Evolutionary conservation across 768 basidiomycete species (phyloP).

Genomic region (Cystofilobasidium bisporidii): DNA sequence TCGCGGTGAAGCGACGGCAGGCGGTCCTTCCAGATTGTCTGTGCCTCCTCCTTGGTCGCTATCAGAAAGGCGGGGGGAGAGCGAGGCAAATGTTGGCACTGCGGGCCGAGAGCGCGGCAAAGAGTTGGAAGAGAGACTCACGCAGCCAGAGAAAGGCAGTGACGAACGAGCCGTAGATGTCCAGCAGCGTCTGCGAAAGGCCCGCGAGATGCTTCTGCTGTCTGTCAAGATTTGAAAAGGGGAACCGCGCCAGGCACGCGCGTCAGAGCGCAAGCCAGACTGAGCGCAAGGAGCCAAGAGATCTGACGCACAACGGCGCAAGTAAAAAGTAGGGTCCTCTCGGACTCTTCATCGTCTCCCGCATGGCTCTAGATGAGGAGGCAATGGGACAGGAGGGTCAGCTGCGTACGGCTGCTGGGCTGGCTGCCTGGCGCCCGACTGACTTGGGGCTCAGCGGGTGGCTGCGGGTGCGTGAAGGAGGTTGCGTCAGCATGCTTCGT

Average conservation of each 20-base stretch:
- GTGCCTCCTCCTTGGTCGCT: slow-evolving; percentile 22
- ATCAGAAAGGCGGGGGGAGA: not conserved
- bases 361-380: slow-evolving; percentile 10
- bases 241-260: too few species aligned
- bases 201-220: slow-evolving; percentile 27
- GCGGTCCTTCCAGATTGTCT: slow-evolving; percentile 26
- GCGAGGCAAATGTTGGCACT: too few species aligned
- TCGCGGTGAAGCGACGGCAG: slow-evolving; percentile 25
- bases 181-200: slow-evolving; percentile 20
- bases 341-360: slow-evolving; percentile 25
- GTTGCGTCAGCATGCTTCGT: too few species aligned
- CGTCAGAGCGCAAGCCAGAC: too few species aligned
- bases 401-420: not conserved
- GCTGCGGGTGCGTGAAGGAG: too few species aligned
- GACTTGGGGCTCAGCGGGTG: slow-evolving; percentile 21
- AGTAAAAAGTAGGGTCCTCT: slow-evolving; percentile 23
- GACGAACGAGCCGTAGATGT: slow-evolving; percentile 25
- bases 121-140: slow-evolving; percentile 2
- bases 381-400: too few species aligned
- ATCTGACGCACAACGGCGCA: slow-evolving; percentile 19
- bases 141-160: slow-evolving; percentile 26
- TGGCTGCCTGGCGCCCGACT: not conserved
- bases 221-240: not conserved
- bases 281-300: too few species aligned
- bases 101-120: not conserved